Evolutionary conservation across 129 eudicot species (phyloP), one percentile per base, ranked within the genome.

Genomic region (Flaveria linearis): DNA sequence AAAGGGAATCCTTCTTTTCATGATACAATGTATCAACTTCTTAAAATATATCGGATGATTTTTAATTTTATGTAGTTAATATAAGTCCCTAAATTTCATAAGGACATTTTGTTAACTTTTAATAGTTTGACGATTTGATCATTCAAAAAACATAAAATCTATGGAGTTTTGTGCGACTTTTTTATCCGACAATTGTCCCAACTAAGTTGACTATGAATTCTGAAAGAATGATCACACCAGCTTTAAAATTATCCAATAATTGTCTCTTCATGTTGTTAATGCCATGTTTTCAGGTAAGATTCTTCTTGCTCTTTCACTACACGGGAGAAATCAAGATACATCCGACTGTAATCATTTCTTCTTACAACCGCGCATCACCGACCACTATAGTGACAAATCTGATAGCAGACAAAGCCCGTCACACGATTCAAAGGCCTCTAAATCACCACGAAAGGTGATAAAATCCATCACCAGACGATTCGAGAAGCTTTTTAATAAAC

Each of bases 241-340:
- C 47, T 43, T 43, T 7, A 43, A 43, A 43, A 45, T 45, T 45
- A 9, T 45, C 12, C 2, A 9, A 45, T 10, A 9, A 56, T 9
- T 18, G 62, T 18, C 6, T 39, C 74, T 62, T 42, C 58, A 16
- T 69, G 57, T 26, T 1, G 1, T 23, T 13, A 25, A 23, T 36
- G 10, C 11, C n/a, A 45, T 56, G 62, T 6, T 62, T 49, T 76
- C 82, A 94, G 99, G 99, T 28, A 87, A 89, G 80, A 75, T 94
- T 80, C 97, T 91, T 66, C 84, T 94, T 36, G 71, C 87, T 66
- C 87, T 94, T 74, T 91, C 97, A 28, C 68, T 94, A 52, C 99
- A 87, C 30, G 97, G 85, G 56, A 89, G 76, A 84, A 81, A 77
- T 47, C 84, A 80, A 43, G 91, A 91, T 13, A 39, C 41, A 60